A percentile compares a stretch with the other conserved stretches of the same genome.
phyloP scores from a whole-genome alignment of 139 green algal species.

The Monoraphidium neglectum region DNA sequence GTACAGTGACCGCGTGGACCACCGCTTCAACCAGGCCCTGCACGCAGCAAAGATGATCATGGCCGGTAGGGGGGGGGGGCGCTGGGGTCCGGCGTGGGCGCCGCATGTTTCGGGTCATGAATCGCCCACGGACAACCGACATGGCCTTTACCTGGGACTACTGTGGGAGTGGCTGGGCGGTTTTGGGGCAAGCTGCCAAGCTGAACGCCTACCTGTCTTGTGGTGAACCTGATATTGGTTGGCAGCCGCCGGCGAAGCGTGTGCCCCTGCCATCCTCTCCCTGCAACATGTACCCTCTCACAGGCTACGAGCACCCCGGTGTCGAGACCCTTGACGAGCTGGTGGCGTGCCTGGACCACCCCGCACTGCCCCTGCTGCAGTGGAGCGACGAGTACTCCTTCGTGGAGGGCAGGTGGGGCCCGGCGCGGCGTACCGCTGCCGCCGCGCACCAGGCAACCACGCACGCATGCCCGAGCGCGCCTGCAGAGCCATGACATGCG shows the following conservation, averaged over 20 bases:
- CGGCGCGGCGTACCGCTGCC: too few relatives aligned
- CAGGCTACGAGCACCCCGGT: conserved; percentile 67
- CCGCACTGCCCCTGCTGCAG: conserved; percentile 80
- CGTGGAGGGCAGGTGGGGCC: conserved; percentile 71
- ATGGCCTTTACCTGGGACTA: too few relatives aligned
- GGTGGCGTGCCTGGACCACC: conserved; percentile 75
- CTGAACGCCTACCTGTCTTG: too few relatives aligned
- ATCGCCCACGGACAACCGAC: too few relatives aligned
- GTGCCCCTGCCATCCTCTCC: too few relatives aligned
- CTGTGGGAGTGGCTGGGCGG: too few relatives aligned
- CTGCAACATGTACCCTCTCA: not conserved
- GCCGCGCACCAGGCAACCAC: too few relatives aligned
- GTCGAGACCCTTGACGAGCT: conserved; percentile 67
- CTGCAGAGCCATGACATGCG: too few relatives aligned
- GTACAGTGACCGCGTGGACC: conserved; percentile 36
- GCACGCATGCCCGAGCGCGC: too few relatives aligned
- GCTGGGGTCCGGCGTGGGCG: not conserved
- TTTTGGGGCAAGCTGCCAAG: too few relatives aligned
- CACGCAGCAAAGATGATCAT: conserved; percentile 66
- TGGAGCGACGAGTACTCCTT: conserved; percentile 80
- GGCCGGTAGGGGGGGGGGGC: conserved; percentile 42
- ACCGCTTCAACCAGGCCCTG: conserved; percentile 57
- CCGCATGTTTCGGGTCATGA: too few relatives aligned
- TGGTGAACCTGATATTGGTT: not conserved
- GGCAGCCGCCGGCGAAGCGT: too few relatives aligned